Percentiles rank a stretch among this genome's conserved stretches.
phyloP scores from a whole-genome alignment of 1,139 yeast genomes.

The Petasospora rhodanensis region DNA sequence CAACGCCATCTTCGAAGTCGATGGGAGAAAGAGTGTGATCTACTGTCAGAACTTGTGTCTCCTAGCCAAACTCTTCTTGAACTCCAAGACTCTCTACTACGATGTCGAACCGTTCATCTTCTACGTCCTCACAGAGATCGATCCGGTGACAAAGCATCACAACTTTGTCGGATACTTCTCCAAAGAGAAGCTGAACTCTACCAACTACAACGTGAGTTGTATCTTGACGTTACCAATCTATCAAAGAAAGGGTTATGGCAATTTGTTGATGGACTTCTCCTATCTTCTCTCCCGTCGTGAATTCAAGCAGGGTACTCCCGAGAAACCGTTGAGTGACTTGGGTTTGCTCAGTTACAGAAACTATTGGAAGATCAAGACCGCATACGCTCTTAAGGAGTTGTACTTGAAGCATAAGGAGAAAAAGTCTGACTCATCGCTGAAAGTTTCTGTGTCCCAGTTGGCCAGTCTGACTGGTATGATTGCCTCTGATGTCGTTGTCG shows the following conservation, averaged over 20 bases:
- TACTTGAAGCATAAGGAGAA: conserved; percentile 23
- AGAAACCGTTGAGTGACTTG: conserved; percentile 83
- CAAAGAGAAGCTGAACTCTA: conserved; percentile 73
- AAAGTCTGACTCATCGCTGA: no score
- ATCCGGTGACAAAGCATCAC: conserved; percentile 45
- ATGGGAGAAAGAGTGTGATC: conserved; percentile 75
- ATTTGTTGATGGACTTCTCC: conserved; percentile 82
- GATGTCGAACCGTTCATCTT: conserved; percentile 95
- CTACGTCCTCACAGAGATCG: conserved; percentile 74
- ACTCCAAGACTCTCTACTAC: conserved; percentile 86
- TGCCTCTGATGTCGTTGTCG: conserved; percentile 81
- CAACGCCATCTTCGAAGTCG: conserved; percentile 83
- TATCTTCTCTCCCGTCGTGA: conserved; percentile 74
- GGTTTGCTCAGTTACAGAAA: conserved; percentile 83
- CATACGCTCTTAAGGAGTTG: conserved; percentile 41
- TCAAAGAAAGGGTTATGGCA: conserved; percentile 88
- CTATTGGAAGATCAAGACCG: conserved; percentile 75
- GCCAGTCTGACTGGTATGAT: conserved; percentile 79
- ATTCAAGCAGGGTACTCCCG: conserved; percentile 85
- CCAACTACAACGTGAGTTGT: conserved; percentile 83
- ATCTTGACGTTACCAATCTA: conserved; percentile 84
- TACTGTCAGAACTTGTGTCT: conserved; percentile 90
- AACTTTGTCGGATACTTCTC: conserved; percentile 93
- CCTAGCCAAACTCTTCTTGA: conserved; percentile 80
- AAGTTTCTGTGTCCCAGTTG: conserved; percentile 53